These are phyloP conservation scores for Pythium insidiosum DNA, from an alignment of 352 stramenopile genomes.

Conservation along the genomic window DNA sequence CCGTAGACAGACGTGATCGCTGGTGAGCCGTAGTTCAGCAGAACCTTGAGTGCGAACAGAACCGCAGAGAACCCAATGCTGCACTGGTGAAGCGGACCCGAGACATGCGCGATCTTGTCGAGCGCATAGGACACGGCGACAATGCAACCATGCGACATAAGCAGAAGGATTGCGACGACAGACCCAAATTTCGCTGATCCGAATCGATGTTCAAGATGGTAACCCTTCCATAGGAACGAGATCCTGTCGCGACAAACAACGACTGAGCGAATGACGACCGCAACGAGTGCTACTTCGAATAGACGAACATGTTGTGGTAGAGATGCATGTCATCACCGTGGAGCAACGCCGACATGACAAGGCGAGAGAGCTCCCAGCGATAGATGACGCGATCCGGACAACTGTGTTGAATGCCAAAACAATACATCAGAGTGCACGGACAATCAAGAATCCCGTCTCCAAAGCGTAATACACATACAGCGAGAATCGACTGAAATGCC, in stretches of 20 bases:
- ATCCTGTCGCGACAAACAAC: slow-evolving; percentile 24
- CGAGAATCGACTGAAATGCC: slow-evolving; percentile 27
- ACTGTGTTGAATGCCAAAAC: slow-evolving; percentile 18
- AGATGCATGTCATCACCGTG: slow-evolving; percentile 82
- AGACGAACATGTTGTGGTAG: slow-evolving; percentile 88
- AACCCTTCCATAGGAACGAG: slow-evolving; percentile 81
- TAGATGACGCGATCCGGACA: slow-evolving; percentile 55
- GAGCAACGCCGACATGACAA: slow-evolving; percentile 71
- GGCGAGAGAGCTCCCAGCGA: slow-evolving; percentile 23
- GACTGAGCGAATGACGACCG: slow-evolving; percentile 4
- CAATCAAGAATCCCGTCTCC: neutral
- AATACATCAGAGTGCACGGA: neutral
- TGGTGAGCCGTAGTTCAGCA: slow-evolving; percentile 75
- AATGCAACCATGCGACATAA: slow-evolving; percentile 54
- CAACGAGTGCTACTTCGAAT: neutral
- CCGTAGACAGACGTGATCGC: slow-evolving; percentile 50
- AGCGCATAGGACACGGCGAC: slow-evolving; percentile 29
- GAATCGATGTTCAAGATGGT: slow-evolving; percentile 56
- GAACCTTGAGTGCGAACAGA: slow-evolving; percentile 76
- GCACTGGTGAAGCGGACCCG: slow-evolving; percentile 28
- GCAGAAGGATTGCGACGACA: slow-evolving; percentile 40
- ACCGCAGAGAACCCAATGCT: slow-evolving; percentile 74
- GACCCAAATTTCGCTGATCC: slow-evolving; percentile 41
- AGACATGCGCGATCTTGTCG: slow-evolving; percentile 19
- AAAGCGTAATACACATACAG: slow-evolving; percentile 21